Evolutionary conservation across 768 basidiomycete genomes (phyloP).

Genomic region (Trametopsis cervina): DNA sequence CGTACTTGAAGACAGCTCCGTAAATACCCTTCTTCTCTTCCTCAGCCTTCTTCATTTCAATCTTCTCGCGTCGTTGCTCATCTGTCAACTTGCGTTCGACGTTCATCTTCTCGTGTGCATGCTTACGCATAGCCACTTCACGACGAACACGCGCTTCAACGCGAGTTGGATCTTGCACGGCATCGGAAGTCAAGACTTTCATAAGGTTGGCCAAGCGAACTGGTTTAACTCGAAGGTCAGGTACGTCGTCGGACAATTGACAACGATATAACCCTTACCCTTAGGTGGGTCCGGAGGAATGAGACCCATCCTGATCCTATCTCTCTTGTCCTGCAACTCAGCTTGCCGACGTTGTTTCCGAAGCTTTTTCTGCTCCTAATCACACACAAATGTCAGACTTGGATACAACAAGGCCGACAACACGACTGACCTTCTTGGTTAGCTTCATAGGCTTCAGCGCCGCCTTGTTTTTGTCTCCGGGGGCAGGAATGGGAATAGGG

Average conservation of each 20-base stretch:
- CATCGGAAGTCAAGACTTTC: conserved; percentile 95
- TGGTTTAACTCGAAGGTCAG: conserved; percentile 26
- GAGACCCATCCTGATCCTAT: conserved; percentile 92
- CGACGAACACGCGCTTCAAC: conserved; percentile 93
- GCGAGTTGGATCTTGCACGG: conserved; percentile 94
- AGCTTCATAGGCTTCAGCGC: conserved; percentile 83
- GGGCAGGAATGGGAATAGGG: conserved; percentile 92
- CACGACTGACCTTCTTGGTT: conserved; percentile 67
- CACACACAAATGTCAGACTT: background rate
- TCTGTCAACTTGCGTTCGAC: conserved; percentile 85
- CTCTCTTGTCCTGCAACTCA: conserved; percentile 90
- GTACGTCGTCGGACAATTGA: background rate
- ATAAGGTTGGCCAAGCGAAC: conserved; percentile 94
- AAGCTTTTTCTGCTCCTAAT: conserved; percentile 93
- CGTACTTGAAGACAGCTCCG: conserved; percentile 89
- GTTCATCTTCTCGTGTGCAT: conserved; percentile 92
- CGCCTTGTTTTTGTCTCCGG: conserved; percentile 75
- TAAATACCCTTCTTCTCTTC: conserved; percentile 81
- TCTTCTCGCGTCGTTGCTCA: conserved; percentile 83
- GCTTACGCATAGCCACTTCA: conserved; percentile 87
- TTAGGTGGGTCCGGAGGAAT: conserved; percentile 94
- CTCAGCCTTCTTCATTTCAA: conserved; percentile 77
- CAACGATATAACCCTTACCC: conserved; percentile 37
- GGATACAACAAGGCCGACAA: background rate
- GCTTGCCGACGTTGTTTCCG: conserved; percentile 81